A percentile compares a stretch with the other conserved stretches of the same genome.
Evolutionary conservation across 2,329 filamentous ascomycete species (phyloP).

Genomic region (Penicillium sp.): DNA sequence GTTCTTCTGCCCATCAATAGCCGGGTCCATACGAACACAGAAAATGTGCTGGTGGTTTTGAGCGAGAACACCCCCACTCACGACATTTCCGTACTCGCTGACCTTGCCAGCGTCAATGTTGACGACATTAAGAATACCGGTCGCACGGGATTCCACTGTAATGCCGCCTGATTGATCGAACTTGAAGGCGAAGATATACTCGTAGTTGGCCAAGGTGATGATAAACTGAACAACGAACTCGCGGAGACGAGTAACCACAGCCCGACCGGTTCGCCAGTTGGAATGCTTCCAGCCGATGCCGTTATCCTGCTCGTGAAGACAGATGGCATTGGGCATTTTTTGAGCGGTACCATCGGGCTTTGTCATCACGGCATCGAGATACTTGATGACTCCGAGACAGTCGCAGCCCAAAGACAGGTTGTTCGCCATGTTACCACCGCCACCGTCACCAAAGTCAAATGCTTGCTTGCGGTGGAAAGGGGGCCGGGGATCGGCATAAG

Average conservation of each 20-base stretch:
- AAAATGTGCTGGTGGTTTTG: constrained; percentile 76
- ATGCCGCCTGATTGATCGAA: constrained; percentile 60
- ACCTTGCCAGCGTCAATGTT: constrained; percentile 61
- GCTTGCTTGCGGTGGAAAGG: constrained; percentile 70
- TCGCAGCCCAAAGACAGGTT: constrained; percentile 55
- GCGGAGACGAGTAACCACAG: constrained; percentile 60
- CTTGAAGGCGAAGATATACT: constrained; percentile 52
- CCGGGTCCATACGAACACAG: constrained; percentile 63
- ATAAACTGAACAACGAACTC: constrained; percentile 66
- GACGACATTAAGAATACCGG: constrained; percentile 65
- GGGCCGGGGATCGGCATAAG: constrained; percentile 65
- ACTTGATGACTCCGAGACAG: constrained; percentile 66
- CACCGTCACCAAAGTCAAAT: constrained; percentile 71
- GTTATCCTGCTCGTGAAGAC: constrained; percentile 66
- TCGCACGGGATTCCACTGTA: constrained; percentile 66
- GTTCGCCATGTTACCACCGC: constrained; percentile 66
- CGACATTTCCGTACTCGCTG: constrained; percentile 65
- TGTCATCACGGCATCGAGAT: constrained; percentile 60
- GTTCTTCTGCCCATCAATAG: constrained; percentile 57
- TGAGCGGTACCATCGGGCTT: constrained; percentile 55
- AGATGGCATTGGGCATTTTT: constrained; percentile 62
- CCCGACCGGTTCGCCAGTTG: constrained; percentile 64
- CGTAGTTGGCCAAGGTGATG: constrained; percentile 60
- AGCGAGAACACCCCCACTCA: constrained; percentile 66
- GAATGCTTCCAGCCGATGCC: constrained; percentile 70